Evolutionary conservation across 345 rosid genomes (phyloP), one percentile per base, ranked within the genome.

Genomic region (Melaleuca alternifolia): DNA sequence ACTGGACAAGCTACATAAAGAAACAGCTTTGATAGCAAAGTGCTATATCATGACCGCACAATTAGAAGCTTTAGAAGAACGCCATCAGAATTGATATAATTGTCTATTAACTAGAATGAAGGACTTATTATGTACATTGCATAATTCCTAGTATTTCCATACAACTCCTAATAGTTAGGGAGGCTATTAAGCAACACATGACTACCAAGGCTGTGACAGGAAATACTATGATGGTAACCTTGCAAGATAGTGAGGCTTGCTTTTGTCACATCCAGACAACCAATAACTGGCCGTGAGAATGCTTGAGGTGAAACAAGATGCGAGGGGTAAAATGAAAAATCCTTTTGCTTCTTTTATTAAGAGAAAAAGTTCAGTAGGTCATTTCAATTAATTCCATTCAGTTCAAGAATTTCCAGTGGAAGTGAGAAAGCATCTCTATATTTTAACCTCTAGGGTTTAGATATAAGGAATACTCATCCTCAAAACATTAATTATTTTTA

Each of bases 181-280:
- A 71, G 71, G 79, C 79, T 71, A 33, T 18, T 0, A 0, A 33
- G 79, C 46, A 71, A 71, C 4, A 18, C 79, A 0, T 33, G 0
- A 71, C 0, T 33, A 33, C 48, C 79, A 71, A 2, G 33, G 79
- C 79, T 0, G 24, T 71, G 0, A 71, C 0, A 0, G 0, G 24
- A 71, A 71, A 71, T 71, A 46, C 48, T 33, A 71, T 18, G 37
- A 71, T 46, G 33, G 79, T 33, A 71, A 23, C 79, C 48, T 33
- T 0, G 0, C 0, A 71, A 33, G 79, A 71, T 33, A 33, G 13
- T 0, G 0, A 71, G 79, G 0, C 24, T 71, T 18, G 0, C 79
- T 71, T 71, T 33, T 33, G 24, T 16, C 79, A 33, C 46, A 33
- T 65, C 0, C 33, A 24, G 48, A 71, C 13, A 71, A 71, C 46